Evolutionary conservation across 768 basidiomycete species (phyloP).

Genomic region (Pulveroboletus ravenelii): DNA sequence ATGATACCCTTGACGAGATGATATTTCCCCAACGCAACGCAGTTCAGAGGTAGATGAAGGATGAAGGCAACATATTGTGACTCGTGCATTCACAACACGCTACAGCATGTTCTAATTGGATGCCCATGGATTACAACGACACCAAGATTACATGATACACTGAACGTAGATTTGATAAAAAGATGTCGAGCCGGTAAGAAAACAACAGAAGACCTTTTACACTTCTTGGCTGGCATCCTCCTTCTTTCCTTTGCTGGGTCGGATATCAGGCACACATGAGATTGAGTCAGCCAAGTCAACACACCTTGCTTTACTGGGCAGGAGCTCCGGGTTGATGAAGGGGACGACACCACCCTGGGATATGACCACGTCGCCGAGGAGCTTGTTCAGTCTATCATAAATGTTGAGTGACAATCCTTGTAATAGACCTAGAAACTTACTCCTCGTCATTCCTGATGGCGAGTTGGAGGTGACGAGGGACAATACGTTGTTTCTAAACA

Average conservation of each 20-base stretch:
- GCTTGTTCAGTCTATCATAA: conserved; percentile 57
- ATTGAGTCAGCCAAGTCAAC: neutral
- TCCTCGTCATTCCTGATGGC: conserved; percentile 91
- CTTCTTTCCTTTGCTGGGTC: conserved; percentile 32
- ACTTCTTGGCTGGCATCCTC: conserved; percentile 32
- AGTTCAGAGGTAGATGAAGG: no score
- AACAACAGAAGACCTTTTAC: conserved; percentile 14
- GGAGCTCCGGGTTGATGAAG: conserved; percentile 47
- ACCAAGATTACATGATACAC: conserved; percentile 27
- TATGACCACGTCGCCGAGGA: conserved; percentile 83
- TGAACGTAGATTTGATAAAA: conserved; percentile 26
- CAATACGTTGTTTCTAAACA: conserved; percentile 81
- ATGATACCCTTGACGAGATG: neutral
- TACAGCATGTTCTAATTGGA: neutral
- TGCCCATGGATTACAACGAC: conserved; percentile 16
- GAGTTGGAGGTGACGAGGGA: conserved; percentile 87
- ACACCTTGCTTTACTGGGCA: conserved; percentile 30
- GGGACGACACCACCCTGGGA: conserved; percentile 88
- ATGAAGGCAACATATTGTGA: no score
- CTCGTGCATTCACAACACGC: no score
- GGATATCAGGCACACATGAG: neutral
- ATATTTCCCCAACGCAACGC: neutral
- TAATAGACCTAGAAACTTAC: conserved; percentile 33
- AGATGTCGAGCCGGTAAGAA: conserved; percentile 21
- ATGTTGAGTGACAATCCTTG: neutral